Conservation (phyloP, 2,329 filamentous ascomycete species). For the Diplodia intermedia region DNA sequence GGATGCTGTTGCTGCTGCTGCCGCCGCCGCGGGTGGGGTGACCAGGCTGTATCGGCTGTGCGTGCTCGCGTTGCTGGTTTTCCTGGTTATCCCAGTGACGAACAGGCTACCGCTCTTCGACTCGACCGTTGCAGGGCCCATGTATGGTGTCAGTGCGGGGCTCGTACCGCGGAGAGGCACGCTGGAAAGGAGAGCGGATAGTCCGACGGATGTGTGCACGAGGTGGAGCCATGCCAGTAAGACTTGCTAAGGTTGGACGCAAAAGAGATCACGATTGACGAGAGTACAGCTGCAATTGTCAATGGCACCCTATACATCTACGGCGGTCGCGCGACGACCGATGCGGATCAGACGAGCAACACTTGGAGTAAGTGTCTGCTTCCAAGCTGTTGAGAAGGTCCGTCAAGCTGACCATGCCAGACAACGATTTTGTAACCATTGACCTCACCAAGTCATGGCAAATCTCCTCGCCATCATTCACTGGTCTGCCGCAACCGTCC, state of each 20-base stretch:
- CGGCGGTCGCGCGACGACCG: constrained; percentile 69
- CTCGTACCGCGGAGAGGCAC: background rate
- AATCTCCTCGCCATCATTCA: constrained; percentile 67
- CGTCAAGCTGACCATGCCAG: constrained; percentile 46
- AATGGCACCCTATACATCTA: constrained; percentile 81
- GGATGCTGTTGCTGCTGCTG: background rate
- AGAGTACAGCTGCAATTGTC: constrained; percentile 63
- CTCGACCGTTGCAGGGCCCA: background rate
- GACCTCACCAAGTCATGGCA: constrained; percentile 77
- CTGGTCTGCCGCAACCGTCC: constrained; percentile 67
- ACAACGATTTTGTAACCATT: constrained; percentile 75
- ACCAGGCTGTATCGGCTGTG: constrained; percentile 17
- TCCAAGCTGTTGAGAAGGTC: background rate
- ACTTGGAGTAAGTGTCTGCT: constrained; percentile 69
- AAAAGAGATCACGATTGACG: background rate
- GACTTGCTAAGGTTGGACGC: background rate
- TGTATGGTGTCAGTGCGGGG: constrained; percentile 2
- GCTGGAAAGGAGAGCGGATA: constrained; percentile 40
- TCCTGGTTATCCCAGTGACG: constrained; percentile 9
- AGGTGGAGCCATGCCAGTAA: constrained; percentile 47
- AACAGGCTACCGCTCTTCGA: constrained; percentile 14
- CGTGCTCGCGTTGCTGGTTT: constrained; percentile 8
- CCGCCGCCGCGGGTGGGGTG: background rate
- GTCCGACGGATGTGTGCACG: constrained; percentile 46
- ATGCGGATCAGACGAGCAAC: constrained; percentile 64